Base-by-base conservation (phyloP, 345 rosid species). In the Physaria fendleri region DNA sequence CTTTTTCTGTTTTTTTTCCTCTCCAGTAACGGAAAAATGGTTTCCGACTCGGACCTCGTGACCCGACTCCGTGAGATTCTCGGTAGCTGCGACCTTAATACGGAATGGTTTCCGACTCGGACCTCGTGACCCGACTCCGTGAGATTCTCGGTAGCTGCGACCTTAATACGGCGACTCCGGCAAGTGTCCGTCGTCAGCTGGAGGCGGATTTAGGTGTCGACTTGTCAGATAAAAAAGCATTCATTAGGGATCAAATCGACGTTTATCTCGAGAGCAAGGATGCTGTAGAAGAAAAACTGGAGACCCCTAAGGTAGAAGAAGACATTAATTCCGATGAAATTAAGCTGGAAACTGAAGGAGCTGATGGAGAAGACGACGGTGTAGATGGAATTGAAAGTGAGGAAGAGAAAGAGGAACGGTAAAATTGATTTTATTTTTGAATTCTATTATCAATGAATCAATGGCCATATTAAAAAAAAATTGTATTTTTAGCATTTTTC, bases 101-200 rank as follows among this genome's bases (percentile, higher is more conserved):
- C n/a, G n/a, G n/a, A n/a, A n/a, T n/a, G n/a, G n/a, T n/a, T n/a
- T n/a, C n/a, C n/a, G n/a, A n/a, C 54, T 59, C 76, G 47, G 97
- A 87, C 64, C 79, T 87, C 23, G 82, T 68, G 71, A 62, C 66
- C 63, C 89, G 88, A 27, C 95, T 90, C 68, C 81, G 78, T 54
- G 84, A 90, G 43, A 75, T 87, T 41, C 87, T 90, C 44, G 56
- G 64, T 42, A 65, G 53, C 35, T 81, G 94, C 55, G 91, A 90
- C 95, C 87, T 87, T 0, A 73, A 87, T 22, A 87, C 77, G 47
- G 73, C 95, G 54, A 90, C 94, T 46, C 76, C 89, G 51, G 83
- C 84, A 17, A 78, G 79, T 55, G 77, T 87, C 7, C 82, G 97
- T 38, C 77, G 84, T 62, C 85, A 78, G 57, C 74, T 90, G 16